Evolutionary conservation across 345 rosid genomes (phyloP), one percentile per base, ranked within the genome.

Genomic region (Eucalyptus albens): DNA sequence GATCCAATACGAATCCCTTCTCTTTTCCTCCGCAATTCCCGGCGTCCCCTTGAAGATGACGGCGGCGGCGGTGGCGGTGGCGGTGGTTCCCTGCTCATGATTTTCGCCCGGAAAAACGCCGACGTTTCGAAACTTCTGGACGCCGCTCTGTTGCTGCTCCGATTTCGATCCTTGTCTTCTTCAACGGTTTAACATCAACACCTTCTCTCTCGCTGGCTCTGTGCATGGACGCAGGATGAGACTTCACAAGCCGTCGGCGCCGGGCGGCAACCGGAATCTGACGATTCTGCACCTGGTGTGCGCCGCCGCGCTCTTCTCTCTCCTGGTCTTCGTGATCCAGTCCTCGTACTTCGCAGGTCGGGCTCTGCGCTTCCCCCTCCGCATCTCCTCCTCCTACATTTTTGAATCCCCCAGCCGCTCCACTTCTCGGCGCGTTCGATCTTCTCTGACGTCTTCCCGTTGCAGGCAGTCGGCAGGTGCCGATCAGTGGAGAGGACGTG

Each of bases 341-440:
- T 93, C 96, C 86, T 92, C 95, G 86, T 92, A 95, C 91, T 96
- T 96, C 93, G 40, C 96, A 53, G 99, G 99, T 95, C 55, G 7
- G 81, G 82, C 44, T 89, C 59, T 88, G 51, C 60, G 55, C 45
- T 15, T n/a, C 44, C 49, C 72, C 9, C 55, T 86, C 85, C 47
- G 26, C 37, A 81, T 83, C 53, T 47, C 55, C 44, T 60, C 88
- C 87, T 50, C 59, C 24, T 87, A 82, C 50, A 40, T 65, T 33
- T 87, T 86, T 45, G 4, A 59, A 87, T 77, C 82, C 15, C 27
- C 45, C 62, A 6, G n/a, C 88, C 33, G 5, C 14, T 65, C 51
- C 29, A 29, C 56, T 60, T 50, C 85, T 15, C 4, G 80, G 9
- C 37, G 50, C 50, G 59, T 37, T 77, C 49, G 83, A 37, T 77